Evolutionary conservation across 2,329 filamentous ascomycete genomes (phyloP).

Genomic region (Gliomastix tumulicola): DNA sequence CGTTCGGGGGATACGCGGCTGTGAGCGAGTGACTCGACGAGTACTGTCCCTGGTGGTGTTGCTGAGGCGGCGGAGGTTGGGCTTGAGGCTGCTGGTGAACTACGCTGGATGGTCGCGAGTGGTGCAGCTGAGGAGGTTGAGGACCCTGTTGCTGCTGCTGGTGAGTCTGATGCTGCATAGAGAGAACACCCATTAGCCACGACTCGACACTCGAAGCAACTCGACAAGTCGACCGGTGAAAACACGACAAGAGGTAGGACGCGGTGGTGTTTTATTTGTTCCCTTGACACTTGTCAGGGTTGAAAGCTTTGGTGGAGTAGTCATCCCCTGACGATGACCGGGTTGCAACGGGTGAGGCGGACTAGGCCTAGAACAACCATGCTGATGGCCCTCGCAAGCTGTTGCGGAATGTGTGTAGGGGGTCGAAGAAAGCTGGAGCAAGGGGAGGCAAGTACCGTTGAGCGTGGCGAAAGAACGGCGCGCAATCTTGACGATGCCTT

Average conservation of each 20-base stretch:
- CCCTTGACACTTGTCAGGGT: constrained; percentile 38
- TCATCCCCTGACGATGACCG: constrained; percentile 35
- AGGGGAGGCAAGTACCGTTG: no score
- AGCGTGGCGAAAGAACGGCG: no score
- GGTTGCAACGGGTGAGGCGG: constrained; percentile 42
- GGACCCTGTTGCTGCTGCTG: constrained; percentile 69
- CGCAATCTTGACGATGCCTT: no score
- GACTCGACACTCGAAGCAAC: constrained; percentile 26
- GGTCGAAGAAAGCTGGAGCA: no score
- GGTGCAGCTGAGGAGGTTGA: constrained; percentile 58
- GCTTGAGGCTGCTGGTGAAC: constrained; percentile 70
- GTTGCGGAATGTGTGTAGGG: no score
- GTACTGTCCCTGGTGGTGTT: constrained; percentile 60
- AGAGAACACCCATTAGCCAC: constrained; percentile 53
- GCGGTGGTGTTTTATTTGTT: constrained; percentile 44
- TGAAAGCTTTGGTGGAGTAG: constrained; percentile 28
- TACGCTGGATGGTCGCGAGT: constrained; percentile 64
- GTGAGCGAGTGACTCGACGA: constrained; percentile 58
- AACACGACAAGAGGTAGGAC: constrained; percentile 34
- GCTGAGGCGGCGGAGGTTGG: constrained; percentile 46
- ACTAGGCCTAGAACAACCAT: constrained; percentile 34
- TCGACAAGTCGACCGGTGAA: constrained; percentile 25
- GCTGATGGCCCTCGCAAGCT: no score
- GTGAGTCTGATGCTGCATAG: constrained; percentile 71
- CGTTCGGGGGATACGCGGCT: constrained; percentile 61